phyloP scores from a whole-genome alignment of 768 basidiomycete species.

The Leccinum boreale region DNA sequence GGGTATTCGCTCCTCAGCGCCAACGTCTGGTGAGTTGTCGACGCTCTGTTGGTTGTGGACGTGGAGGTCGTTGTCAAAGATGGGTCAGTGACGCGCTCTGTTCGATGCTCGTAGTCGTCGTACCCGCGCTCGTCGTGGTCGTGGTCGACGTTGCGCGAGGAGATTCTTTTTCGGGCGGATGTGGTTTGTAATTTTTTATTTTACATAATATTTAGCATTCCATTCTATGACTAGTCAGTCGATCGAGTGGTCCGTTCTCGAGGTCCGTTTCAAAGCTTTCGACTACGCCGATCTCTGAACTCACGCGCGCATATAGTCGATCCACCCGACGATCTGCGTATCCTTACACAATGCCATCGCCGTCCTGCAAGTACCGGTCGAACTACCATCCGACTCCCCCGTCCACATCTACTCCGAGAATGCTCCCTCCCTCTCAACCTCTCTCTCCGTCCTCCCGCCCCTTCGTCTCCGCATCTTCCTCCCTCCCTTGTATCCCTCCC shows the following conservation, averaged over 20 bases:
- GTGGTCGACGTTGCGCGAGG: conserved; percentile 17
- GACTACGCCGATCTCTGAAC: conserved; percentile 5
- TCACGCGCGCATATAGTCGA: conserved; percentile 47
- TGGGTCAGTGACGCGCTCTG: conserved; percentile 18
- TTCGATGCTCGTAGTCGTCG: conserved; percentile 16
- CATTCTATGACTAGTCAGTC: conserved; percentile 1
- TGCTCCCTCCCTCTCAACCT: background rate
- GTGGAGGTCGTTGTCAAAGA: conserved; percentile 4
- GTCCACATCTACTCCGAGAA: conserved; percentile 32
- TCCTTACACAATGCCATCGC: conserved; percentile 36
- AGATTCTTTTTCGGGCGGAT: conserved; percentile 21
- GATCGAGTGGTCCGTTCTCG: conserved; percentile 23
- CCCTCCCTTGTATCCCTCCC: conserved; percentile 53
- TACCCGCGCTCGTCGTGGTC: conserved; percentile 18
- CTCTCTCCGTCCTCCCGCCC: conserved; percentile 59
- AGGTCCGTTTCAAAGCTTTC: conserved; percentile 18
- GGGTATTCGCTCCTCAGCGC: conserved; percentile 24
- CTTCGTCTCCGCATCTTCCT: conserved; percentile 54
- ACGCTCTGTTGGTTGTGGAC: background rate
- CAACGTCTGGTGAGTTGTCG: conserved; percentile 6
- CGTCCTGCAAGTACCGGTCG: conserved; percentile 57
- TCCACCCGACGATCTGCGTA: conserved; percentile 66
- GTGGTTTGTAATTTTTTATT: conserved; percentile 3
- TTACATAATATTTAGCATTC: conserved; percentile 3
- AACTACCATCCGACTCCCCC: conserved; percentile 45